These are phyloP conservation scores for Geranomyces variabilis DNA, from an alignment of 192 early-diverging fungal species.

Conservation along the genomic window DNA sequence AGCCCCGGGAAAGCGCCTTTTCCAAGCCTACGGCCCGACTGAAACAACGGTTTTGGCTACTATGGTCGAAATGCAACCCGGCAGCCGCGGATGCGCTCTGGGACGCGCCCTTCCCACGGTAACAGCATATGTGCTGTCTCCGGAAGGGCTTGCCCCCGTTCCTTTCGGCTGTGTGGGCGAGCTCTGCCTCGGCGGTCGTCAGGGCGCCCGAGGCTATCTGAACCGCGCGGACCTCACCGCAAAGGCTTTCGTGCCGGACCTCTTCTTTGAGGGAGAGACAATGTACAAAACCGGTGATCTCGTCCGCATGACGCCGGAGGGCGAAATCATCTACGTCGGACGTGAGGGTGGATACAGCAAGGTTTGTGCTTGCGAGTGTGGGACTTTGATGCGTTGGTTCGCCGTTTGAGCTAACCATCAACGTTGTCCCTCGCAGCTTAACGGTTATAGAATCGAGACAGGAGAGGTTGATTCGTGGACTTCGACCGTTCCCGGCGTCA, in stretches of 20 bases:
- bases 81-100: background rate
- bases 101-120: constrained; percentile 17
- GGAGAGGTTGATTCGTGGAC: constrained; percentile 27
- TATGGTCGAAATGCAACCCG: background rate
- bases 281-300: constrained; percentile 41
- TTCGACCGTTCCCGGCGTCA: background rate
- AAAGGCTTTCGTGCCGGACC: constrained; percentile 41
- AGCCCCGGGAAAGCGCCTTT: constrained; percentile 4
- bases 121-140: constrained; percentile 20
- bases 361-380: background rate
- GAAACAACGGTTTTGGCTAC: constrained; percentile 5
- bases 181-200: constrained; percentile 43
- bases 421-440: constrained; percentile 22
- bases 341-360: constrained; percentile 27
- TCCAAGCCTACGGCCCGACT: constrained; percentile 34
- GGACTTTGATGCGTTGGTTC: too few species aligned
- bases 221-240: constrained; percentile 49
- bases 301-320: constrained; percentile 11
- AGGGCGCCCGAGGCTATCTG: constrained; percentile 48
- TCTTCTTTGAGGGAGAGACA: background rate
- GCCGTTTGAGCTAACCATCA: background rate
- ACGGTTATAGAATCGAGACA: constrained; percentile 37
- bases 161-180: constrained; percentile 38
- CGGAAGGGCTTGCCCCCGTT: background rate
- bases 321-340: constrained; percentile 19